phyloP scores from a whole-genome alignment of 495 filamentous ascomycete genomes.

The Darksidea phi region DNA sequence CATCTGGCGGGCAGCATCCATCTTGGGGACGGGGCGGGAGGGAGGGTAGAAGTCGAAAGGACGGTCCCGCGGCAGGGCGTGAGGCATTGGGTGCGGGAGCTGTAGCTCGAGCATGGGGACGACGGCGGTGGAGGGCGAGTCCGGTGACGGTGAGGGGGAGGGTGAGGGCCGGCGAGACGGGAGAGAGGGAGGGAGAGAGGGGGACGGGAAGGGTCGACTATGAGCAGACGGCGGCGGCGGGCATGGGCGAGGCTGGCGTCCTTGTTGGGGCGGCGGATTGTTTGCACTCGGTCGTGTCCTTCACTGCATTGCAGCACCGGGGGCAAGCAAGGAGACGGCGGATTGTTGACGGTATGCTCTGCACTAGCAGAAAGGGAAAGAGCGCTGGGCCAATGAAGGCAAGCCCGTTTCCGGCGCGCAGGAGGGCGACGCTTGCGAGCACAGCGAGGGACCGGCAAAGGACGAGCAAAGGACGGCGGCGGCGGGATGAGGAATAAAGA shows the following conservation, averaged over 20 bases:
- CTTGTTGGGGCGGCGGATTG: constrained; percentile 7
- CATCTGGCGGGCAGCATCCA: constrained; percentile 24
- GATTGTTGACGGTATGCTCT: constrained; percentile 26
- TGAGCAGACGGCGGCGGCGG: background rate
- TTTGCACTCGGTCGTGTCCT: constrained; percentile 11
- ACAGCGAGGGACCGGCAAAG: background rate
- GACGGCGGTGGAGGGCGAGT: constrained; percentile 4
- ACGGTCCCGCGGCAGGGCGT: constrained; percentile 29
- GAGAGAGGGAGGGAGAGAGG: background rate
- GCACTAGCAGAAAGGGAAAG: constrained; percentile 10
- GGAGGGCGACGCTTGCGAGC: constrained; percentile 5
- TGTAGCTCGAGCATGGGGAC: constrained; percentile 35
- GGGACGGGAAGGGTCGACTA: background rate
- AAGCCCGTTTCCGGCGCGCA: constrained; percentile 18
- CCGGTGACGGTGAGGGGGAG: background rate
- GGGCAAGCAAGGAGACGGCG: constrained; percentile 29
- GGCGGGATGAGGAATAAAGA: constrained; percentile 13
- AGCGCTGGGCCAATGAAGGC: constrained; percentile 21
- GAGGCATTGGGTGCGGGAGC: constrained; percentile 37
- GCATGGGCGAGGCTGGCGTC: constrained; percentile 13
- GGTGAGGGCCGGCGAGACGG: constrained; percentile 1
- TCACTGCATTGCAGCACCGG: constrained; percentile 24
- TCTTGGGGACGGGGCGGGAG: constrained; percentile 11
- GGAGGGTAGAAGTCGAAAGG: constrained; percentile 32
- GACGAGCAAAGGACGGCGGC: background rate